These are phyloP conservation scores for Rhipidocladum racemiflorum DNA, from an alignment of 176 grass and related monocot genomes.

Conservation along the genomic window DNA sequence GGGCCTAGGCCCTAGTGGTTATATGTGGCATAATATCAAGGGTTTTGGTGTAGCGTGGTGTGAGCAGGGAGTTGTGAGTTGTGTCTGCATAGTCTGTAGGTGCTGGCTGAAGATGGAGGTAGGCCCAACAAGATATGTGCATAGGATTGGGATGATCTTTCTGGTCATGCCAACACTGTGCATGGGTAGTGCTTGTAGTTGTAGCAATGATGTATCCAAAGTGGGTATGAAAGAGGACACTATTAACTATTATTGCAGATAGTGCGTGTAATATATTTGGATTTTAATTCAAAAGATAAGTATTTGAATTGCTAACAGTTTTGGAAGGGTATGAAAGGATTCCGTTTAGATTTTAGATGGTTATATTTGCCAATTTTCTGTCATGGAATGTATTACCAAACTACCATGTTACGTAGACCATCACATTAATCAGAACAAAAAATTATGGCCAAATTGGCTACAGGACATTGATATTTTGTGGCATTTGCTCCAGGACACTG, in stretches of 20 bases:
- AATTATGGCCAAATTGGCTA: too few relatives aligned
- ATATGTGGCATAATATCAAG: neutral
- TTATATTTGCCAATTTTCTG: neutral
- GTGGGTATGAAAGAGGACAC: neutral
- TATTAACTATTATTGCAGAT: neutral
- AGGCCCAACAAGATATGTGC: neutral
- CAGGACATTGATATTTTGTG: too few relatives aligned
- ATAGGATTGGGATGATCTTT: neutral
- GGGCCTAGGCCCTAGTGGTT: neutral
- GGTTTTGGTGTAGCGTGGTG: neutral
- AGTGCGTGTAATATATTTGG: neutral
- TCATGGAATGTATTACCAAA: neutral
- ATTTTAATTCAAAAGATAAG: neutral
- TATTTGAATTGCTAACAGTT: neutral
- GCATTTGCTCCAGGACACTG: too few relatives aligned
- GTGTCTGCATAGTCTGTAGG: neutral
- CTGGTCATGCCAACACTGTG: neutral
- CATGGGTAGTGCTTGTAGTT: neutral
- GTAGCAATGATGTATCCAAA: constrained; percentile 1
- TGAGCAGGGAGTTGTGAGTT: neutral
- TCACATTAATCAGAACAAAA: neutral
- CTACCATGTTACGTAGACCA: neutral
- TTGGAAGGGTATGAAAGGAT: neutral
- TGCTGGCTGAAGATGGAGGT: neutral
- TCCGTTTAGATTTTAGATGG: neutral